Conservation (phyloP, 2,329 filamentous ascomycete genomes). For the Nigrospora sphaerica region DNA sequence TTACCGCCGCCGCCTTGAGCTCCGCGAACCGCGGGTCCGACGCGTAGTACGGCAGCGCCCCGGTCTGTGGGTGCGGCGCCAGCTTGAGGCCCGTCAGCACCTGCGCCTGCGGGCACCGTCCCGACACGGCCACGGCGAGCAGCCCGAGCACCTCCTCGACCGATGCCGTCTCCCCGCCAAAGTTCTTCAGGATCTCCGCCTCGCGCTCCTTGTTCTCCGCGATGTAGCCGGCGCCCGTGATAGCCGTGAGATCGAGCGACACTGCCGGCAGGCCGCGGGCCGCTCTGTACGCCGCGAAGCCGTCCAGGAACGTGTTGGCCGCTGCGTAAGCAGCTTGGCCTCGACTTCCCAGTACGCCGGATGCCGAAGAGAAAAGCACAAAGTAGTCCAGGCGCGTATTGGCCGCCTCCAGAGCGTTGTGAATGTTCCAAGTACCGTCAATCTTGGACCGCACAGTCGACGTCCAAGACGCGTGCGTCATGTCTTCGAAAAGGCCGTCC, state of each 20-base stretch:
- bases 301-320: slow-evolving; percentile 39
- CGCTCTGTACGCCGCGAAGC: slow-evolving; percentile 30
- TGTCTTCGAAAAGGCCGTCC: slow-evolving; percentile 45
- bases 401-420: slow-evolving; percentile 31
- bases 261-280: slow-evolving; percentile 32
- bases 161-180: slow-evolving; percentile 7
- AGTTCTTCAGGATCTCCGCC: slow-evolving; percentile 13
- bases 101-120: slow-evolving; percentile 9
- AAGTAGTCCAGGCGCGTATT: slow-evolving; percentile 36
- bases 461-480: slow-evolving; percentile 40
- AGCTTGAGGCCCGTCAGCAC: slow-evolving; percentile 21
- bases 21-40: slow-evolving; percentile 46
- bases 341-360: slow-evolving; percentile 42
- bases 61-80: slow-evolving; percentile 13
- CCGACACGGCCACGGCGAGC: slow-evolving; percentile 13
- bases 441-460: slow-evolving; percentile 43
- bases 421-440: slow-evolving; percentile 45
- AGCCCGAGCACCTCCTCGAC: slow-evolving; percentile 15
- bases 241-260: slow-evolving; percentile 43
- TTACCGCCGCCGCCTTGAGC: slow-evolving; percentile 27
- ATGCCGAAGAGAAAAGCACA: slow-evolving; percentile 41
- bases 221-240: slow-evolving; percentile 42
- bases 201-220: slow-evolving; percentile 31
- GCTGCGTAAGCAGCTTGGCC: slow-evolving; percentile 46
- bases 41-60: slow-evolving; percentile 42